Evolutionary conservation across 2,329 filamentous ascomycete genomes (phyloP).

Genomic region (Incumbomyces delicatus): DNA sequence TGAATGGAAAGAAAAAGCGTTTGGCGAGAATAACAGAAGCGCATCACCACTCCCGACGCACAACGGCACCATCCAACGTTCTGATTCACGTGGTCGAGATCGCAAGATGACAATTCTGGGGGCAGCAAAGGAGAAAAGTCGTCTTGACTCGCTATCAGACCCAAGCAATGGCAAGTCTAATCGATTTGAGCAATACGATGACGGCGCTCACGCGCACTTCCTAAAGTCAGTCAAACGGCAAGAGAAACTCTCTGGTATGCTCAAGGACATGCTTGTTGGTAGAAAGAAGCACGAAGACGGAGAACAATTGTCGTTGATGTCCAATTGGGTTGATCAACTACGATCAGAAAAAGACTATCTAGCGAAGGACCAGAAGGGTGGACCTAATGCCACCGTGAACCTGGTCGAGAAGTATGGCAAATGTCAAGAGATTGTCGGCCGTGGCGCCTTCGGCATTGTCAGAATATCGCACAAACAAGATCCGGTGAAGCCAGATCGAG

Average conservation of each 20-base stretch:
- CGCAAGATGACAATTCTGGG: slow-evolving; percentile 25
- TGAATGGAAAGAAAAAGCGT: slow-evolving; percentile 5
- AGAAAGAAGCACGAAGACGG: slow-evolving; percentile 58
- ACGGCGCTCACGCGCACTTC: slow-evolving; percentile 74
- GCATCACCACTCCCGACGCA: neutral
- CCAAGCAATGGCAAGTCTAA: slow-evolving; percentile 22
- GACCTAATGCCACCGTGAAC: slow-evolving; percentile 63
- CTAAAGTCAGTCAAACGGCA: slow-evolving; percentile 84
- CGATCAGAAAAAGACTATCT: slow-evolving; percentile 74
- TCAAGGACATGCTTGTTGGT: slow-evolving; percentile 69
- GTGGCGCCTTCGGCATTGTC: slow-evolving; percentile 93
- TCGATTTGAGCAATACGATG: slow-evolving; percentile 49
- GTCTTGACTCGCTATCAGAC: slow-evolving; percentile 24
- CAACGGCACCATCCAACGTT: slow-evolving; percentile 24
- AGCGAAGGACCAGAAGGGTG: slow-evolving; percentile 70
- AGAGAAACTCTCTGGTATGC: slow-evolving; percentile 88
- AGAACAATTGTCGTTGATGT: slow-evolving; percentile 82
- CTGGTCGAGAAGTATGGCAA: slow-evolving; percentile 96
- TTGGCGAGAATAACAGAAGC: neutral
- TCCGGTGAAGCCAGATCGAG: slow-evolving; percentile 62
- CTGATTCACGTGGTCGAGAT: slow-evolving; percentile 21
- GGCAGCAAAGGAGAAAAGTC: slow-evolving; percentile 20
- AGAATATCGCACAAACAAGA: slow-evolving; percentile 94
- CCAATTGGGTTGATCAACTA: slow-evolving; percentile 89
- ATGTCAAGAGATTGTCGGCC: slow-evolving; percentile 92